Evolutionary conservation across 495 filamentous ascomycete genomes (phyloP).

Genomic region (Articulospora tetracladia): DNA sequence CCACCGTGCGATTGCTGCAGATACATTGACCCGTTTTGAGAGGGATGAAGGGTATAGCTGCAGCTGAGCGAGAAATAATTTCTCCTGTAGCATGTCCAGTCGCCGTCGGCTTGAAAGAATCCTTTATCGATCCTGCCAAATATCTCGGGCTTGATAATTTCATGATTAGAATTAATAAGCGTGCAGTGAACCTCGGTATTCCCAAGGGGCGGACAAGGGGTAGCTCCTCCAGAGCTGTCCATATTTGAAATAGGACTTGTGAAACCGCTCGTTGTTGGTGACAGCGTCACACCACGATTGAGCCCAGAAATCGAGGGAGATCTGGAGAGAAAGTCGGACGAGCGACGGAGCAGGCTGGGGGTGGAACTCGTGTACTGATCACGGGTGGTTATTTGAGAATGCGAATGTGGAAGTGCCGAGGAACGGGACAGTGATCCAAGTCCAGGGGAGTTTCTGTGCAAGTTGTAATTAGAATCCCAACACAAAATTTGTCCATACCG

Average conservation of each 20-base stretch:
- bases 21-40: slow-evolving; percentile 20
- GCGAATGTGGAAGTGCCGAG: neutral
- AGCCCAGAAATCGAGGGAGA: neutral
- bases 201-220: slow-evolving; percentile 53
- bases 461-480: neutral
- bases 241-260: neutral
- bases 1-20: slow-evolving; percentile 12
- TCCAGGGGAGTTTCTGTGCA: neutral
- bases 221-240: slow-evolving; percentile 32
- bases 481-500: neutral
- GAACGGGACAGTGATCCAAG: neutral
- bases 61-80: slow-evolving; percentile 94
- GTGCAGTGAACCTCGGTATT: slow-evolving; percentile 53
- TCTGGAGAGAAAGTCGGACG: neutral
- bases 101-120: slow-evolving; percentile 79
- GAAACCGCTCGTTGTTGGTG: neutral
- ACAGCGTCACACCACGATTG: neutral
- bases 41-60: slow-evolving; percentile 65
- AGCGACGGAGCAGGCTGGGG: neutral
- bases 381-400: neutral
- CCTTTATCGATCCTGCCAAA: slow-evolving; percentile 87
- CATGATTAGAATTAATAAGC: slow-evolving; percentile 56
- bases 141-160: slow-evolving; percentile 67
- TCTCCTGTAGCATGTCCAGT: slow-evolving; percentile 94
- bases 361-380: neutral